These are phyloP conservation scores for Acacia concinna DNA, from an alignment of 331 rosid genomes.

Conservation along the genomic window DNA sequence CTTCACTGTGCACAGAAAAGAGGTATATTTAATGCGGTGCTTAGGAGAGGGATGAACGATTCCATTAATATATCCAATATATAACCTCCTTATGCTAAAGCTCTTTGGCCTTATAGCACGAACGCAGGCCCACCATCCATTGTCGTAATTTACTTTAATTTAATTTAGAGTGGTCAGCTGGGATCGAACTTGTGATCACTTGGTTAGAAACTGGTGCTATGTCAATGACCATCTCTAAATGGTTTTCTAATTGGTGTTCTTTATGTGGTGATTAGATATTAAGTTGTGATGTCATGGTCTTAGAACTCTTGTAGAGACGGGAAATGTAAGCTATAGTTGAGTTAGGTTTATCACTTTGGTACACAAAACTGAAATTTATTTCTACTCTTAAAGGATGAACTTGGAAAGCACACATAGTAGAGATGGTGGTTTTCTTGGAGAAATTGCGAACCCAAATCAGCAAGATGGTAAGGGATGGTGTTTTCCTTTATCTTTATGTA, in stretches of 20 bases:
- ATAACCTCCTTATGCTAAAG: neutral
- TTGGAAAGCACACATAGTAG: conserved; percentile 53
- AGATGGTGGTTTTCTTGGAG: conserved; percentile 64
- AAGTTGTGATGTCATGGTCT: conserved; percentile 19
- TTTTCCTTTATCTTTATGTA: conserved; percentile 15
- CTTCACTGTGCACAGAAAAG: neutral
- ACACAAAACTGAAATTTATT: conserved; percentile 26
- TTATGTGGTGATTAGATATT: neutral
- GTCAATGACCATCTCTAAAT: neutral
- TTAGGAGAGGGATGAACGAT: neutral
- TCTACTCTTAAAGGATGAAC: conserved; percentile 59
- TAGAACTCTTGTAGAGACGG: conserved; percentile 15
- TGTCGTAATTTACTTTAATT: neutral
- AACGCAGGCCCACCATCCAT: neutral
- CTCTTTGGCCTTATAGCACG: neutral
- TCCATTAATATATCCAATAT: neutral
- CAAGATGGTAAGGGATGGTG: conserved; percentile 62
- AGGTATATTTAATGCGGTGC: neutral
- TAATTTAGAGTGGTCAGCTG: neutral
- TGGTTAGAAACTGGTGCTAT: neutral
- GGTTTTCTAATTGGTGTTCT: neutral
- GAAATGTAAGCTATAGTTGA: conserved; percentile 21
- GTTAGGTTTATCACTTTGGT: conserved; percentile 22
- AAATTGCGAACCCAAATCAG: conserved; percentile 54
- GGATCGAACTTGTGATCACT: neutral